These are phyloP conservation scores for Ceratocystiopsis sp. DNA, from an alignment of 2,329 filamentous ascomycete genomes.

Conservation along the genomic window DNA sequence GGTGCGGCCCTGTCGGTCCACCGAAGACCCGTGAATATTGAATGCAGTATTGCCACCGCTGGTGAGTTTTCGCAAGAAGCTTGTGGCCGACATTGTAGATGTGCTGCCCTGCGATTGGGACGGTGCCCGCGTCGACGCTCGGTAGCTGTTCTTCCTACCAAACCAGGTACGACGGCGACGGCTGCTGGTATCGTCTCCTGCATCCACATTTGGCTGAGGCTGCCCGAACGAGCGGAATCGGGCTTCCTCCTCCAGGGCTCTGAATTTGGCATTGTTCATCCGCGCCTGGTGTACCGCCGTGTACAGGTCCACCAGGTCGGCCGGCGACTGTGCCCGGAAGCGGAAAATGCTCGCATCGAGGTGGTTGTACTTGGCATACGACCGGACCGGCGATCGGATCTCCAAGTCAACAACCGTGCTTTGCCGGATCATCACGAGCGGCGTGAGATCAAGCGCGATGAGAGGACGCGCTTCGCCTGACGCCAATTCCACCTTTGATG, in stretches of 20 bases:
- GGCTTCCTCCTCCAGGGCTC: slow-evolving; percentile 46
- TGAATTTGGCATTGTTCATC: slow-evolving; percentile 85
- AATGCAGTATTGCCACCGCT: slow-evolving; percentile 50
- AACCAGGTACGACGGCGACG: slow-evolving; percentile 39
- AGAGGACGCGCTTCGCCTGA: slow-evolving; percentile 27
- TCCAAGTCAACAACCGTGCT: slow-evolving; percentile 90
- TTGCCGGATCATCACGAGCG: slow-evolving; percentile 73
- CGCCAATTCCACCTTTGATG: slow-evolving; percentile 13
- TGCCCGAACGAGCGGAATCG: slow-evolving; percentile 56
- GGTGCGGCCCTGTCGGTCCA: slow-evolving; percentile 37
- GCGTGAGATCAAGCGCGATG: slow-evolving; percentile 70
- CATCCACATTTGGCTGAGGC: slow-evolving; percentile 26
- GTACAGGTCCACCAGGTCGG: slow-evolving; percentile 72
- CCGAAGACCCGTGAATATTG: slow-evolving; percentile 65
- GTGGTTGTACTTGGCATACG: slow-evolving; percentile 50
- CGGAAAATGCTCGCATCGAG: slow-evolving; percentile 61
- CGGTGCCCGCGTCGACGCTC: slow-evolving; percentile 42
- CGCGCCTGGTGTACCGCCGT: slow-evolving; percentile 73
- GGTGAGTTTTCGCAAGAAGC: slow-evolving; percentile 66
- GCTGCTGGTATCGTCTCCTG: slow-evolving; percentile 27
- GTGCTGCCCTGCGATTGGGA: slow-evolving; percentile 54
- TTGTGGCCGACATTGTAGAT: slow-evolving; percentile 46
- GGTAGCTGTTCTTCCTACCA: slow-evolving; percentile 47
- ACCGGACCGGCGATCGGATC: slow-evolving; percentile 69
- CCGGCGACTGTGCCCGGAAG: slow-evolving; percentile 62